Evolutionary conservation across 345 rosid species (phyloP).

Genomic region (Lepidium sativum): DNA sequence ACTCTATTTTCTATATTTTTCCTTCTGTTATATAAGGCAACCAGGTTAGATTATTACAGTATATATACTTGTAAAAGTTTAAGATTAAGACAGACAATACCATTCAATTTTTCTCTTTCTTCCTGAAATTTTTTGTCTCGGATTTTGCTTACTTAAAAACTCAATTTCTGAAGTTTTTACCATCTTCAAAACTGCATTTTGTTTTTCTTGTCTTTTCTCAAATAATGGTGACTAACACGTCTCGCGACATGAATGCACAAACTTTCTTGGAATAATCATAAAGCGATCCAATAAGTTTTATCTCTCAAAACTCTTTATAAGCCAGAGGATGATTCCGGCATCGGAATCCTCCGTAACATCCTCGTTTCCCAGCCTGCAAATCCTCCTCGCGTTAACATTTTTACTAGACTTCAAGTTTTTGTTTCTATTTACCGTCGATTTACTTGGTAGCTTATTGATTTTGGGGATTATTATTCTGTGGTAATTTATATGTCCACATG

Average conservation of each 20-base stretch:
- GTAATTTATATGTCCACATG: conserved; percentile 22
- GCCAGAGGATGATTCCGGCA: conserved; percentile 50
- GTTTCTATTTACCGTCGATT: background rate
- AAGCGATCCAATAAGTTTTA: conserved; percentile 91
- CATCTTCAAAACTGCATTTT: background rate
- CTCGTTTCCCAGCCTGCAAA: conserved; percentile 37
- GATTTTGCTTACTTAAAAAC: too few species aligned
- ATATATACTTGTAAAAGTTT: too few species aligned
- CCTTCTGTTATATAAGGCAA: too few species aligned
- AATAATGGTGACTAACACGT: conserved; percentile 39
- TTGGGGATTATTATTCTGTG: background rate
- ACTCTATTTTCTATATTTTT: too few species aligned
- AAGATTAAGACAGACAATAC: too few species aligned
- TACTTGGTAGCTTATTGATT: background rate
- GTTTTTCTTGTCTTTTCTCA: background rate
- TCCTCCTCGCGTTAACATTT: conserved; percentile 35
- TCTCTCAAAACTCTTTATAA: conserved; percentile 77
- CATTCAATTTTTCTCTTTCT: too few species aligned
- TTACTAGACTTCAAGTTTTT: background rate
- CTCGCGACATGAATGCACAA: conserved; percentile 76
- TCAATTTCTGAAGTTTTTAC: background rate
- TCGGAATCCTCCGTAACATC: conserved; percentile 48
- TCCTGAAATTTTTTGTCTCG: too few species aligned
- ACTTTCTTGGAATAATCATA: conserved; percentile 96
- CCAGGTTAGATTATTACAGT: too few species aligned